Percentiles rank a stretch among this genome's conserved stretches.
phyloP scores from a whole-genome alignment of 202 grass and related monocot genomes.

The Setaria viridis region DNA sequence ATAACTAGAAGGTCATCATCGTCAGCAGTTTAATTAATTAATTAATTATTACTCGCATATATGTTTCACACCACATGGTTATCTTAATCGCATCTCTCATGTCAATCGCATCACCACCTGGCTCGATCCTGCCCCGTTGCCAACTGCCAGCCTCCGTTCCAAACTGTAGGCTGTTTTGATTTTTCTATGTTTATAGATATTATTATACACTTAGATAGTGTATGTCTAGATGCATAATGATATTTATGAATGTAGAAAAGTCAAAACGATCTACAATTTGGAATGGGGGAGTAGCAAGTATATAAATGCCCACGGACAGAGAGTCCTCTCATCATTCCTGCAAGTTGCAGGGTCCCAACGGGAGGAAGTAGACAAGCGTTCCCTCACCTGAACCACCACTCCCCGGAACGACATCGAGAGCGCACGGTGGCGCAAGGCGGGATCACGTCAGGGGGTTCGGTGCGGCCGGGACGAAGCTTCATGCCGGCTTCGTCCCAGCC shows the following conservation, averaged over 20 bases:
- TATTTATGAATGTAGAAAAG: too few species aligned
- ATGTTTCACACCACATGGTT: not conserved
- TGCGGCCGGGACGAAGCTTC: conserved; percentile 46
- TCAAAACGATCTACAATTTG: too few species aligned
- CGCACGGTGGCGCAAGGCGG: not conserved
- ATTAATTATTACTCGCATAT: not conserved
- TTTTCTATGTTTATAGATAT: too few species aligned
- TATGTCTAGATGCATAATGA: too few species aligned
- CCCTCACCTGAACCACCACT: conserved; percentile 51
- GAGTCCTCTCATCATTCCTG: not conserved
- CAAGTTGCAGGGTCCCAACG: not conserved
- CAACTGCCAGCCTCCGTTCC: not conserved
- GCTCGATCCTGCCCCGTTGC: not conserved
- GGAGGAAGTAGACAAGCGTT: not conserved
- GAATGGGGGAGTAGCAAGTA: too few species aligned
- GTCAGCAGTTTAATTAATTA: not conserved
- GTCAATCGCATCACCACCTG: not conserved
- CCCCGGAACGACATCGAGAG: not conserved
- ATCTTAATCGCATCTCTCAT: not conserved
- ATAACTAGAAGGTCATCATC: not conserved
- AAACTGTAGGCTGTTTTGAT: too few species aligned
- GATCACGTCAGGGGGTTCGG: conserved; percentile 34
- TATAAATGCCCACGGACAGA: too few species aligned
- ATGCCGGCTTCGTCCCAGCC: conserved; percentile 23
- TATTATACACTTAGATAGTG: too few species aligned